Percentiles rank a stretch among this genome's conserved stretches.
Conservation (phyloP, 2,329 filamentous ascomycete species). For the Cadophora gregata region DNA sequence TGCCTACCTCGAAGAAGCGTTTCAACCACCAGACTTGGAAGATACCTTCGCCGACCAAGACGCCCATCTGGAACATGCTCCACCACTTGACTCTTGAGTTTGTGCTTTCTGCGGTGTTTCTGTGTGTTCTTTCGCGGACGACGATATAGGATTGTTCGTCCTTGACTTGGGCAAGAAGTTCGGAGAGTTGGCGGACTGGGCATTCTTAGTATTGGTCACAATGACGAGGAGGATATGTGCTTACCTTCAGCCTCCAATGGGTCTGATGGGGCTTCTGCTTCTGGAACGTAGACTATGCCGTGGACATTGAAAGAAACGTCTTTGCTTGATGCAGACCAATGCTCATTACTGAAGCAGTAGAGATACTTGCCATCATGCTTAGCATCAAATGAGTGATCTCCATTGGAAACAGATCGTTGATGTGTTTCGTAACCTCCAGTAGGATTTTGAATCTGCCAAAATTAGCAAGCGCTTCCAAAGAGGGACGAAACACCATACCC, state of each 20-base stretch:
- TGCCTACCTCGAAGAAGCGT: slow-evolving; percentile 86
- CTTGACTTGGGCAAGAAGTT: slow-evolving; percentile 89
- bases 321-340: slow-evolving; percentile 95
- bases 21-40: slow-evolving; percentile 99
- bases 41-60: slow-evolving; percentile 88
- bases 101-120: slow-evolving; percentile 98
- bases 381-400: slow-evolving; percentile 92
- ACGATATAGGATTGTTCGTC: slow-evolving; percentile 99
- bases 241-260: slow-evolving; percentile 89
- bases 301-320: slow-evolving; percentile 99
- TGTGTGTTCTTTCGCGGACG: slow-evolving; percentile 90
- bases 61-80: slow-evolving; percentile 93
- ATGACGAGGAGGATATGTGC: slow-evolving; percentile 31
- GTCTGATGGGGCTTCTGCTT: slow-evolving; percentile 82
- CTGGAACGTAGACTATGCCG: slow-evolving; percentile 95
- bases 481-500: slow-evolving; percentile 66
- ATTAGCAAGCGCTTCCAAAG: slow-evolving; percentile 30
- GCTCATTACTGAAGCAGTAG: slow-evolving; percentile 99
- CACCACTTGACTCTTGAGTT: slow-evolving; percentile 99
- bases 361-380: slow-evolving; percentile 84
- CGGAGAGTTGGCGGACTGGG: slow-evolving; percentile 79
- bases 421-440: slow-evolving; percentile 76
- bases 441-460: slow-evolving; percentile 76
- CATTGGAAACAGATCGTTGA: slow-evolving; percentile 82
- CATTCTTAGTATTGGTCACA: slow-evolving; percentile 2